Conservation (phyloP, 176 grass and related monocot genomes). For the Carex kokanica region DNA sequence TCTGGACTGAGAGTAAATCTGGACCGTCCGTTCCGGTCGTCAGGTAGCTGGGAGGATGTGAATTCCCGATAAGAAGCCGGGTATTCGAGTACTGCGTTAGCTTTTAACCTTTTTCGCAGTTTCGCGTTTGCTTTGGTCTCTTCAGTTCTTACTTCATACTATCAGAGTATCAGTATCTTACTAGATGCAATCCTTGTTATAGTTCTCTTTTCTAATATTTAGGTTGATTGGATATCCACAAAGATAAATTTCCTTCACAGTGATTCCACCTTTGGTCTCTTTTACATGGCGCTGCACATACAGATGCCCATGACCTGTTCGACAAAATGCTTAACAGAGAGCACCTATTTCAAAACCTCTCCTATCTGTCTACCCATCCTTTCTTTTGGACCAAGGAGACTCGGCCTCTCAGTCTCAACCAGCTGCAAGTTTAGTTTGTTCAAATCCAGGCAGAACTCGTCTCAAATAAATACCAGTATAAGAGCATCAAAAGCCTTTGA, state of each 20-base stretch:
- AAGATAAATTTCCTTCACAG: neutral
- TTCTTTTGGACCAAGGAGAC: neutral
- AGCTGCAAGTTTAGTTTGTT: neutral
- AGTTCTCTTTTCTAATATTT: neutral
- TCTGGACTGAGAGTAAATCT: no score
- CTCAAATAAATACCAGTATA: neutral
- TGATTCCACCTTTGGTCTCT: neutral
- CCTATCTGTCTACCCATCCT: neutral
- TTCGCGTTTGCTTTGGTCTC: neutral
- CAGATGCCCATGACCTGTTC: constrained; percentile 52
- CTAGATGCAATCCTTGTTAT: neutral
- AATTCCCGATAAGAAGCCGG: no score
- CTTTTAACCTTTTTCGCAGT: neutral
- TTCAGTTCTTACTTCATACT: neutral
- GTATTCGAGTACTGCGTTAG: no score
- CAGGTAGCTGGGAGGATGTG: no score
- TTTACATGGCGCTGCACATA: constrained; percentile 31
- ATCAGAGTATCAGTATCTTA: neutral
- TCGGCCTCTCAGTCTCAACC: neutral
- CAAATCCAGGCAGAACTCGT: neutral
- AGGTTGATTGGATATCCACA: neutral
- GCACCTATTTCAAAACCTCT: constrained; percentile 7
- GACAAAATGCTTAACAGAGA: constrained; percentile 39
- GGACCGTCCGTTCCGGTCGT: no score
- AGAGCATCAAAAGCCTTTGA: constrained; percentile 60